phyloP scores from a whole-genome alignment of 129 eudicot genomes.

The Oenanthe sinensis region DNA sequence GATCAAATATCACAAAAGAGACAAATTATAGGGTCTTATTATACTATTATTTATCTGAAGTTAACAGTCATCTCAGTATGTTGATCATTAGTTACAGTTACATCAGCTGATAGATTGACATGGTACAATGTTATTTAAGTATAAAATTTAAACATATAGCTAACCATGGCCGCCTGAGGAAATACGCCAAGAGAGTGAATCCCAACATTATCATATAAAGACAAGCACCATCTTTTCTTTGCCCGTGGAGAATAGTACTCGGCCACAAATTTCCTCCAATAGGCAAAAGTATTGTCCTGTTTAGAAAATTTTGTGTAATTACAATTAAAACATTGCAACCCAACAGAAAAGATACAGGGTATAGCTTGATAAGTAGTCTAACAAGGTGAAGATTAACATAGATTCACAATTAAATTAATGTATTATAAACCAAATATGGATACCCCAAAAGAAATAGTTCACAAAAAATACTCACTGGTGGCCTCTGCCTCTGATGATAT shows the following conservation, averaged over 20 bases:
- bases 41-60: neutral
- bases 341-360: neutral
- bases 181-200: constrained; percentile 86
- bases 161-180: constrained; percentile 90
- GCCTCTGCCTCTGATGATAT: constrained; percentile 87
- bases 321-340: neutral
- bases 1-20: neutral
- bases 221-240: constrained; percentile 97
- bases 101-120: neutral
- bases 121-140: neutral
- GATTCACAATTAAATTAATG: no score
- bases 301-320: neutral
- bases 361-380: neutral
- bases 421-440: neutral
- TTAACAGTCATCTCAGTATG: neutral
- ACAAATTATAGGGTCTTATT: neutral
- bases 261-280: constrained; percentile 88
- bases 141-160: constrained; percentile 3
- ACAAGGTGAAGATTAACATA: neutral
- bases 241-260: constrained; percentile 98
- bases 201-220: constrained; percentile 82
- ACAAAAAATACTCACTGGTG: constrained; percentile 50
- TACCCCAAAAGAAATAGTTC: neutral
- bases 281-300: constrained; percentile 80
- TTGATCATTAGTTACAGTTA: neutral